These are phyloP conservation scores for Strobilomyces dryophilus DNA, from an alignment of 768 basidiomycete species.

Conservation along the genomic window DNA sequence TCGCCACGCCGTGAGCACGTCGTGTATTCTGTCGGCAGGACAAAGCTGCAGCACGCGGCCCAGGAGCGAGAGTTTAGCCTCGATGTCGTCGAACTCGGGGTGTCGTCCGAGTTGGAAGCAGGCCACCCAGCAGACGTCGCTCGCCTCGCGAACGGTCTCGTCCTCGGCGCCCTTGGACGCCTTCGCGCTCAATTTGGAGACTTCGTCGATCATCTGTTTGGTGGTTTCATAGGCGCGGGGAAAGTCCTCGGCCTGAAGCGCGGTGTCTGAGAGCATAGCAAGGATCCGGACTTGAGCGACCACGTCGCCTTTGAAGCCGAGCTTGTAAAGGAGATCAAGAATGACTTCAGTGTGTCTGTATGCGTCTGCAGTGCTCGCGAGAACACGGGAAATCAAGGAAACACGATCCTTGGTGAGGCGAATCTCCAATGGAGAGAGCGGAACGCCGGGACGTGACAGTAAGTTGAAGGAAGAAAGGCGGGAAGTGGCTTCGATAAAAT, in stretches of 20 bases:
- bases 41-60: slow-evolving; percentile 85
- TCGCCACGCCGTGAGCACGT: slow-evolving; percentile 77
- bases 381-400: slow-evolving; percentile 79
- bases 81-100: slow-evolving; percentile 64
- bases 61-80: slow-evolving; percentile 65
- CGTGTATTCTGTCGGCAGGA: slow-evolving; percentile 72
- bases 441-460: slow-evolving; percentile 64
- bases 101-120: slow-evolving; percentile 87
- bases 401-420: slow-evolving; percentile 88
- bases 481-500: slow-evolving; percentile 97
- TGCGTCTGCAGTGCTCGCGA: slow-evolving; percentile 80
- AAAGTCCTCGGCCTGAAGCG: slow-evolving; percentile 80
- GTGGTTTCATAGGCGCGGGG: slow-evolving; percentile 65
- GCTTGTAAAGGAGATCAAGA: slow-evolving; percentile 83
- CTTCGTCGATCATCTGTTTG: slow-evolving; percentile 64
- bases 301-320: slow-evolving; percentile 69
- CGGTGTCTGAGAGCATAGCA: slow-evolving; percentile 89
- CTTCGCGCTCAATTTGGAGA: slow-evolving; percentile 45
- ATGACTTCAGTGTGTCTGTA: slow-evolving; percentile 92
- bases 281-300: slow-evolving; percentile 79
- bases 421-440: slow-evolving; percentile 89
- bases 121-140: slow-evolving; percentile 85
- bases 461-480: slow-evolving; percentile 92
- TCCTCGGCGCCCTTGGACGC: slow-evolving; percentile 31
- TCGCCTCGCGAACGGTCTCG: slow-evolving; percentile 50